These are phyloP conservation scores for Colletotrichum godetiae DNA, from an alignment of 2,329 filamentous ascomycete species.

Conservation along the genomic window DNA sequence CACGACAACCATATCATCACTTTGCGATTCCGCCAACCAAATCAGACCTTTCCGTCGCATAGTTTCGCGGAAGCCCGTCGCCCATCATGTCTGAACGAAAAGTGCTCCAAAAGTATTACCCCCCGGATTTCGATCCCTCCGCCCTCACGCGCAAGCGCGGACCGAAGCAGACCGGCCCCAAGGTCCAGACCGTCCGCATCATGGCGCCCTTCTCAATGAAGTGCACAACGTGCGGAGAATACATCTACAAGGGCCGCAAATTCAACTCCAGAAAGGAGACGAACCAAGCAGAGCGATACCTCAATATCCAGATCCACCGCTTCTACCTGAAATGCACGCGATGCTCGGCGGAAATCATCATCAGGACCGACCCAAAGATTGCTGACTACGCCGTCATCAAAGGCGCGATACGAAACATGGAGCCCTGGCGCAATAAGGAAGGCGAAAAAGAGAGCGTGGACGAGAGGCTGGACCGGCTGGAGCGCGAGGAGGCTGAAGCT, in stretches of 20 bases:
- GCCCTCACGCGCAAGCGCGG: conserved; percentile 77
- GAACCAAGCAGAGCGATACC: conserved; percentile 87
- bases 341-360: conserved; percentile 80
- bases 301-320: conserved; percentile 85
- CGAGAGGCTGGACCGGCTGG: conserved; percentile 84
- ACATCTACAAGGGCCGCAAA: conserved; percentile 92
- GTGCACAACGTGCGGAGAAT: conserved; percentile 74
- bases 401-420: conserved; percentile 92
- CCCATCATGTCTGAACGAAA: conserved; percentile 85
- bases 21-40: background rate
- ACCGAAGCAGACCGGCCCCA: conserved; percentile 79
- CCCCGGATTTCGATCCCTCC: conserved; percentile 90
- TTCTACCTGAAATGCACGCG: conserved; percentile 87
- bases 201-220: conserved; percentile 91
- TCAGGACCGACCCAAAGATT: conserved; percentile 94
- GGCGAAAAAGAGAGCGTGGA: conserved; percentile 85
- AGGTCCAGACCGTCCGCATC: conserved; percentile 86
- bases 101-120: conserved; percentile 75
- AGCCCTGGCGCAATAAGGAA: conserved; percentile 79
- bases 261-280: conserved; percentile 97
- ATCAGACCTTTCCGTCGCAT: background rate
- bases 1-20: conserved; percentile 1
- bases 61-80: background rate
- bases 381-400: conserved; percentile 87
- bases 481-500: conserved; percentile 76